Evolutionary conservation across 2,329 filamentous ascomycete species (phyloP).

Genomic region (Aspergillus tamarii): DNA sequence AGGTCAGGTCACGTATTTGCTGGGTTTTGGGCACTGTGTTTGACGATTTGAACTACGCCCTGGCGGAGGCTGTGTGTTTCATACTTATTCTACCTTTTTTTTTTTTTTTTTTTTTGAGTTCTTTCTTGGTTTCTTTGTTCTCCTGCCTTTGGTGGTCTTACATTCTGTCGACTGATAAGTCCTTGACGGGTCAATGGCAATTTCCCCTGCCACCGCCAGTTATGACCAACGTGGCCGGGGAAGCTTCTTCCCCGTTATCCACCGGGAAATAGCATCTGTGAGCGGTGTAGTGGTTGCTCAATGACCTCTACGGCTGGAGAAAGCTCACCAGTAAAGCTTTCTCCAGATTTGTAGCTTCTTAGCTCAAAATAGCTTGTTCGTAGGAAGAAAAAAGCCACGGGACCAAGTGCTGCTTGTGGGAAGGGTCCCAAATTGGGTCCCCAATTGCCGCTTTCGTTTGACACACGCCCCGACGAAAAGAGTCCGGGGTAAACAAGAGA

Average conservation of each 20-base stretch:
- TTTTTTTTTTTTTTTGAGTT: not conserved
- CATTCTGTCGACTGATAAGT: not conserved
- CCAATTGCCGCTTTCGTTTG: no score
- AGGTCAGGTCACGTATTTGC: not conserved
- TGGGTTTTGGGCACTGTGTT: no score
- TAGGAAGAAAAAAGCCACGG: not conserved
- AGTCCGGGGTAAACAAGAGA: constrained; percentile 9
- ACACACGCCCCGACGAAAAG: not conserved
- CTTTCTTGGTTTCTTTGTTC: not conserved
- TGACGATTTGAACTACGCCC: not conserved
- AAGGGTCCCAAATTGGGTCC: no score
- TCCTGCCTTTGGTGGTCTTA: not conserved
- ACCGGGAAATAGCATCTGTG: not conserved
- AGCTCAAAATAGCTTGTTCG: not conserved
- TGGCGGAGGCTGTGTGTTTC: not conserved
- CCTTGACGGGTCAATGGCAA: not conserved
- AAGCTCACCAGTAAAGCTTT: not conserved
- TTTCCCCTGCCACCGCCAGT: constrained; percentile 8
- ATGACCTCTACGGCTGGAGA: not conserved
- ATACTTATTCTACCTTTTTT: not conserved
- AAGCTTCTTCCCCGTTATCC: constrained; percentile 2
- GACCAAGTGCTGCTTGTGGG: not conserved
- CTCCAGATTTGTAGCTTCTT: not conserved
- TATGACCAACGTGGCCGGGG: constrained; percentile 3
- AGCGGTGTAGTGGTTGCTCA: not conserved